Evolutionary conservation across 1,284 basidiomycete genomes (phyloP), one percentile per base, ranked within the genome.

Genomic region (Ganoderma resinaceum): DNA sequence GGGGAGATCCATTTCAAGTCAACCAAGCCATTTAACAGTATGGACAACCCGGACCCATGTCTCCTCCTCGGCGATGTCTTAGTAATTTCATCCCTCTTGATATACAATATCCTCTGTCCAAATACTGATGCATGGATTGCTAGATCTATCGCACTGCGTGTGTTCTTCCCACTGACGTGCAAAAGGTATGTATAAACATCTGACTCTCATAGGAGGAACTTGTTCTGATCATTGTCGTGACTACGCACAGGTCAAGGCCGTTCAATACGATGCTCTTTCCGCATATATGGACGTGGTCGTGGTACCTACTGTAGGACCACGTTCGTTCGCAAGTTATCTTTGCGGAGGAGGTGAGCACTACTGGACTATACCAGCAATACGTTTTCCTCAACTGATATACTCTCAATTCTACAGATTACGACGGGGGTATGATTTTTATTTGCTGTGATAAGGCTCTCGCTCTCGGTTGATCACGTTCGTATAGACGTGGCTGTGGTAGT

Each of bases 401-500:
- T 7, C 40, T 38, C 12, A 53, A 11, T 26, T 53, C 42, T 57
- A 26, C 71, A 92, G 91, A 93, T 74, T 88, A 88, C 78, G 91
- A 93, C 73, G 91, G 91, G 78, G 91, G 92, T 91, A 76, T 62
- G 23, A 20, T 62, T 2, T 40, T 62, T 4, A 11, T 53, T 53
- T 29, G n/a, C 6, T 43, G 14, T 3, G 29, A 37, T 11, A 9
- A 9, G 23, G 35, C n/a, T 16, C 12, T n/a, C 11, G 57, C 38
- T 4, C 18, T 12, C 9, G 46, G n/a, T 31, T 53, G 23, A 53
- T 29, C 20, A 12, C n/a, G 12, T 33, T 46, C 49, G 42, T 65
- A 12, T 12, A 93, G 91, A 93, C 71, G 86, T 84, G 14, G 84
- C 86, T 0, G 84, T 90, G 65, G 76, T 88, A 29, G 84, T 88